Base-by-base conservation (phyloP, 176 grass and related monocot species). In the Oryza punctata region DNA sequence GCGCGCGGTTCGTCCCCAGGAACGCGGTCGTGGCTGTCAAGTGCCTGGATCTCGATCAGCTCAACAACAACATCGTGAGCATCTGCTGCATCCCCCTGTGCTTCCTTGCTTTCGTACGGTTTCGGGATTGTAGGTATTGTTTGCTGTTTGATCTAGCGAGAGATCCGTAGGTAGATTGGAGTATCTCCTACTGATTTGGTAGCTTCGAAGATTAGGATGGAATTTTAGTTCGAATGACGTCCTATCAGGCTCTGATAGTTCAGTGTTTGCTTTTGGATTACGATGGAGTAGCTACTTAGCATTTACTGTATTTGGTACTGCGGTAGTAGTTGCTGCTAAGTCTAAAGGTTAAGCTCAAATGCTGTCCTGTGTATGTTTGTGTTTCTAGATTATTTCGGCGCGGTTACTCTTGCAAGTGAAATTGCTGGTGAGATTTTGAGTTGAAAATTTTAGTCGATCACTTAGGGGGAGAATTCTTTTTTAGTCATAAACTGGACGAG, bases 31-130 rank as follows among this genome's bases (percentile, higher is more conserved):
- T 99, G 44, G 96, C 96, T 11, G 91, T 99, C 87, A 99, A 99
- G 91, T 89, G 93, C 89, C 85, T 99, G 81, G 96, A 99, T 99
- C 96, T 99, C 85, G 96, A 99, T 85, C 96, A 94, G 82, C 92
- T 94, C 85, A 99, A 92, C 75, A 99, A 94, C 70, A 99, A 91
- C 86, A 91, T 99, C 85, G 96, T 99, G 68, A 92, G 93, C 75
- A 35, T 61, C 38, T 5, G 24, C 29, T 6, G 6, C 57, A 33
- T 49, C 29, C 37, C 49, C 60, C 33, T 21, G 71, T 27, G 15
- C 75, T 71, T 63, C 30, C n/a, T 74, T 35, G 40, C 30, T 43
- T 64, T 69, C 59, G 18, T 45, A 83, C 18, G 73, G 47, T 63
- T 60, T 21, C 8, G 16, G 18, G 27, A 28, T 84, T 83, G 67